A percentile compares a stretch with the other conserved stretches of the same genome.
Evolutionary conservation across 176 grass and related monocot genomes (phyloP).

Genomic region (Eleusine coracana): DNA sequence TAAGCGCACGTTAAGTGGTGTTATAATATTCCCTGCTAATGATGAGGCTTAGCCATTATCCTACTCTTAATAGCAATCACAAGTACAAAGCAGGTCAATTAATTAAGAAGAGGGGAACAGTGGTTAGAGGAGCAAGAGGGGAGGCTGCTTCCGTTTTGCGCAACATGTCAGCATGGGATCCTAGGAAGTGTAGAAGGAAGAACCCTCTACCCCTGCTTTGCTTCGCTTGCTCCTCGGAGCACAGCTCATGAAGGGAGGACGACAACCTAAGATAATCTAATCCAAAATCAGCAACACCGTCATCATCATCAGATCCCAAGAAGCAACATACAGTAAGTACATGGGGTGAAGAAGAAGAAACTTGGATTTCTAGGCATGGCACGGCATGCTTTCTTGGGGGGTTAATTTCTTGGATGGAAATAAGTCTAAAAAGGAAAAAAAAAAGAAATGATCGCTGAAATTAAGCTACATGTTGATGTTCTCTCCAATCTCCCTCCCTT

Average conservation of each 20-base stretch:
- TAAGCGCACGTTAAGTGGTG: not conserved
- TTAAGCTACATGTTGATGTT: constrained; percentile 47
- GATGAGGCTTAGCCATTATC: constrained; percentile 41
- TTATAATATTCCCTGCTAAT: constrained; percentile 36
- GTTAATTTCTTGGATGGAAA: constrained; percentile 59
- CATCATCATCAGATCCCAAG: constrained; percentile 55
- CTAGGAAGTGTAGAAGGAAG: constrained; percentile 40
- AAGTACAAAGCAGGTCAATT: constrained; percentile 50
- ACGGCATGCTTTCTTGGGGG: constrained; percentile 51
- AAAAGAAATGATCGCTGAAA: constrained; percentile 52
- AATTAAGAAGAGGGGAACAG: constrained; percentile 15
- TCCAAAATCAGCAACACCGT: constrained; percentile 48
- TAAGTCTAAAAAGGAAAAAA: constrained; percentile 27
- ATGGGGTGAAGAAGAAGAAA: not conserved
- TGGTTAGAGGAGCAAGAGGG: constrained; percentile 10
- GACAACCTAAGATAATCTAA: constrained; percentile 52
- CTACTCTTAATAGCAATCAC: constrained; percentile 27
- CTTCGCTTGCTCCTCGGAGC: constrained; percentile 1
- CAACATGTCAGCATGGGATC: constrained; percentile 47
- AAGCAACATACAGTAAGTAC: constrained; percentile 5
- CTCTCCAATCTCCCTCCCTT: constrained; percentile 7
- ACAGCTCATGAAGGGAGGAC: constrained; percentile 31
- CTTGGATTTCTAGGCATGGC: constrained; percentile 51
- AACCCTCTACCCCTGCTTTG: not conserved
- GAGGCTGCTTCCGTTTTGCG: constrained; percentile 43